Conservation (phyloP, 768 basidiomycete species). For the Xerocomellus chrysenteron region DNA sequence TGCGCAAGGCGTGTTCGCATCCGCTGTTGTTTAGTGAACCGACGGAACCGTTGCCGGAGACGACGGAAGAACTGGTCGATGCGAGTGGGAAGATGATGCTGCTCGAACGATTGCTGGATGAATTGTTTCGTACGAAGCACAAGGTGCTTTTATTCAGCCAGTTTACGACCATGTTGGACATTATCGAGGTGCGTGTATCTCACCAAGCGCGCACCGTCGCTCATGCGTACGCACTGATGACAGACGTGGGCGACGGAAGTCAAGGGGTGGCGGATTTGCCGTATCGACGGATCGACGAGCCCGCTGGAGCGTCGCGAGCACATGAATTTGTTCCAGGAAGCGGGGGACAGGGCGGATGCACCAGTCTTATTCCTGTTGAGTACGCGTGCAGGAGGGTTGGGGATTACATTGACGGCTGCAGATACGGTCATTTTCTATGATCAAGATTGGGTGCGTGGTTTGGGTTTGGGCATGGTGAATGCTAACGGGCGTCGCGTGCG, state of each 20-base stretch:
- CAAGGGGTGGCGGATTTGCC: slow-evolving; percentile 82
- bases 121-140: slow-evolving; percentile 75
- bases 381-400: slow-evolving; percentile 93
- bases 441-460: slow-evolving; percentile 22
- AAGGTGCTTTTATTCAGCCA: slow-evolving; percentile 90
- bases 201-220: neutral
- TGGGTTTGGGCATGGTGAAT: neutral
- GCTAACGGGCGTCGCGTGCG: neutral
- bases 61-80: slow-evolving; percentile 80
- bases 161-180: slow-evolving; percentile 94
- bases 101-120: slow-evolving; percentile 81
- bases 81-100: slow-evolving; percentile 98
- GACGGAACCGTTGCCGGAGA: slow-evolving; percentile 36
- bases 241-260: slow-evolving; percentile 76
- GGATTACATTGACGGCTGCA: slow-evolving; percentile 88
- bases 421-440: slow-evolving; percentile 31
- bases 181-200: slow-evolving; percentile 69
- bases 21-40: slow-evolving; percentile 76
- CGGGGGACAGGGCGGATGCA: slow-evolving; percentile 57
- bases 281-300: slow-evolving; percentile 86
- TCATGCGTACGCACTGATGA: neutral
- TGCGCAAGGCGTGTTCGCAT: slow-evolving; percentile 94
- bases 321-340: slow-evolving; percentile 82
- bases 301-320: slow-evolving; percentile 81
- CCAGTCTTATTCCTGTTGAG: slow-evolving; percentile 84